Percentiles rank a stretch among this genome's conserved stretches.
Evolutionary conservation across 495 filamentous ascomycete genomes (phyloP).

Genomic region (Aspergillus baeticus): DNA sequence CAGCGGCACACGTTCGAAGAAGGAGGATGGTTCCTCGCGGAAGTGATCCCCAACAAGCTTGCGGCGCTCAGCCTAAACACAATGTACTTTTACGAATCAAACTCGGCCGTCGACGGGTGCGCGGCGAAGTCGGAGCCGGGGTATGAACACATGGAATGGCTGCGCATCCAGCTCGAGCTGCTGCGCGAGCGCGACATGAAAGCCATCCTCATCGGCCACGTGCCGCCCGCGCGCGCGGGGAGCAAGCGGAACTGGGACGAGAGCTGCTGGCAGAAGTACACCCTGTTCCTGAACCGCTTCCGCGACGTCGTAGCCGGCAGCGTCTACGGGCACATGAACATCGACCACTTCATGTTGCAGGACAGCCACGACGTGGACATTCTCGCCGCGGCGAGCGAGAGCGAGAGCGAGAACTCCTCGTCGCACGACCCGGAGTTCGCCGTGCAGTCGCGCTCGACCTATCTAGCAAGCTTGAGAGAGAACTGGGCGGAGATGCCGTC

Average conservation of each 20-base stretch:
- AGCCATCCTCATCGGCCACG: slow-evolving; percentile 90
- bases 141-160: slow-evolving; percentile 94
- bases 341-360: slow-evolving; percentile 95
- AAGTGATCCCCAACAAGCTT: slow-evolving; percentile 84
- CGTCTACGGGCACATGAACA: slow-evolving; percentile 95
- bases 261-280: slow-evolving; percentile 98
- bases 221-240: slow-evolving; percentile 81
- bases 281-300: slow-evolving; percentile 84
- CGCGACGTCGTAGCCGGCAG: slow-evolving; percentile 81
- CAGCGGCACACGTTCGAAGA: slow-evolving; percentile 89
- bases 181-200: slow-evolving; percentile 86
- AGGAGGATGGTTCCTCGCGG: slow-evolving; percentile 91
- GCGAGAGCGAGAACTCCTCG: too few relatives aligned
- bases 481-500: slow-evolving; percentile 74
- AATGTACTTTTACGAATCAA: slow-evolving; percentile 91
- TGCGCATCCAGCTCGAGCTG: slow-evolving; percentile 85
- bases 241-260: slow-evolving; percentile 87
- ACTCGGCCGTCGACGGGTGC: slow-evolving; percentile 90
- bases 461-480: slow-evolving; percentile 75
- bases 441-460: slow-evolving; percentile 65
- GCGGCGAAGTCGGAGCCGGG: slow-evolving; percentile 73
- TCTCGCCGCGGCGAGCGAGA: slow-evolving; percentile 20
- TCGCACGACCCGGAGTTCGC: slow-evolving; percentile 47
- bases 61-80: slow-evolving; percentile 96
- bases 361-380: slow-evolving; percentile 75